Evolutionary conservation across 176 grass and related monocot genomes (phyloP).

Genomic region (Cenchrus americanus): DNA sequence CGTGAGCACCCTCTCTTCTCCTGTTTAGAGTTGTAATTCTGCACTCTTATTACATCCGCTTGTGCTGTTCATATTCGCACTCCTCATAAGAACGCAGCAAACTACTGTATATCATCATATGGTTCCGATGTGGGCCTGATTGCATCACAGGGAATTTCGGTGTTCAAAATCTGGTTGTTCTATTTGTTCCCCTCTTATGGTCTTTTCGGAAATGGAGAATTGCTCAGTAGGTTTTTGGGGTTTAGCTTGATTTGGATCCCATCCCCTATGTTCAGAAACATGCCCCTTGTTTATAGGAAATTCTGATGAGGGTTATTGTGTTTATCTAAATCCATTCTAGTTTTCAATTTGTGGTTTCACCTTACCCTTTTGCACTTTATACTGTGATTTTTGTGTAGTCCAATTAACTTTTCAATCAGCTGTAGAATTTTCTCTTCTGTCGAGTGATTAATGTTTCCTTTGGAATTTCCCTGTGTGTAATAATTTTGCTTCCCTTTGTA

Average conservation of each 20-base stretch:
- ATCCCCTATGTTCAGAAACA: not conserved
- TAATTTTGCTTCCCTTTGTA: not conserved
- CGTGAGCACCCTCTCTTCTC: slow-evolving; percentile 56
- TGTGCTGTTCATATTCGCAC: not conserved
- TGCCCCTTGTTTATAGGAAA: not conserved
- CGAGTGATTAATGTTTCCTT: not conserved
- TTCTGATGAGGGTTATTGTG: not conserved
- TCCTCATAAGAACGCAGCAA: not conserved
- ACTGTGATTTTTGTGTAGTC: not conserved
- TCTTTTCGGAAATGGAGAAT: not conserved
- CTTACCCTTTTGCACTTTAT: not conserved
- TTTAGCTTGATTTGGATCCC: not conserved
- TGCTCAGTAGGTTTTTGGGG: not conserved
- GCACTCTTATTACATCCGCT: not conserved
- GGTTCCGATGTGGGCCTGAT: slow-evolving; percentile 11
- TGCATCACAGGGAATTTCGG: not conserved
- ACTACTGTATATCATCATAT: not conserved
- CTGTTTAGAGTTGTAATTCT: not conserved
- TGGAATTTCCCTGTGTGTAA: not conserved
- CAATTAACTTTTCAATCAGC: not conserved
- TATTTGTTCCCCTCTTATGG: not conserved
- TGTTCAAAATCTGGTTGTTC: not conserved
- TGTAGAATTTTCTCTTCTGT: not conserved
- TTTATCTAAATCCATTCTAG: not conserved
- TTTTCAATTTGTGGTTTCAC: not conserved